Evolutionary conservation across 805 yeast genomes (phyloP), one percentile per base, ranked within the genome.

Genomic region (Torulaspora delbrueckii): DNA sequence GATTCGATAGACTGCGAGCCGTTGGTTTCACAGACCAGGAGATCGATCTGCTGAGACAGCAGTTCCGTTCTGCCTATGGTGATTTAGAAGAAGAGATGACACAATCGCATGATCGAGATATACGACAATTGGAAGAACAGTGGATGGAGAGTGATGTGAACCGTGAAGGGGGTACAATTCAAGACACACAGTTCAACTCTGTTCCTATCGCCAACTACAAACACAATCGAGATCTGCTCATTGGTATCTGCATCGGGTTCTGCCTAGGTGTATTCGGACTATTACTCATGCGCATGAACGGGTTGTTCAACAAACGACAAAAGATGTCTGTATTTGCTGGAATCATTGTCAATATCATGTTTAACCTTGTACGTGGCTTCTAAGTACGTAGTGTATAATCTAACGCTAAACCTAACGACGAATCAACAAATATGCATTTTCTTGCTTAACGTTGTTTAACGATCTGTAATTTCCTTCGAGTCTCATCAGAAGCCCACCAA

Each of bases 391-490:
- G 22, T 19, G 22, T 19, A 19, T 19, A 19, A 19, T 19, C 22
- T 19, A 19, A 19, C 22, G 22, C 22, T 19, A 26, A 26, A n/a
- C 12, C 50, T 54, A 71, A 53, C 69, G 74, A 74, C 99, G 89
- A 60, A 91, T 83, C 65, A 93, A 76, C 59, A 93, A 74, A 71
- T 90, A 93, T 53, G 95, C 83, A 63, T 86, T 88, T 63, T 91
- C 98, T 72, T 91, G 98, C 69, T 91, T 93, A 67, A 93, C 79
- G 58, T 81, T 76, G 43, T 91, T 85, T 61, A 93, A 78, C 38
- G 85, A 83, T 67, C 97, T 81, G 72, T 90, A 93, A 46, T 87
- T 86, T 57, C 99, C 99, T 70, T 93, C 98, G 53, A 93, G 74
- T 61, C 97, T 84, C 81, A 91, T 77, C 57, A 93, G 75, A 58